These are phyloP conservation scores for Theobroma cacao DNA, from an alignment of 345 rosid genomes.

Conservation along the genomic window DNA sequence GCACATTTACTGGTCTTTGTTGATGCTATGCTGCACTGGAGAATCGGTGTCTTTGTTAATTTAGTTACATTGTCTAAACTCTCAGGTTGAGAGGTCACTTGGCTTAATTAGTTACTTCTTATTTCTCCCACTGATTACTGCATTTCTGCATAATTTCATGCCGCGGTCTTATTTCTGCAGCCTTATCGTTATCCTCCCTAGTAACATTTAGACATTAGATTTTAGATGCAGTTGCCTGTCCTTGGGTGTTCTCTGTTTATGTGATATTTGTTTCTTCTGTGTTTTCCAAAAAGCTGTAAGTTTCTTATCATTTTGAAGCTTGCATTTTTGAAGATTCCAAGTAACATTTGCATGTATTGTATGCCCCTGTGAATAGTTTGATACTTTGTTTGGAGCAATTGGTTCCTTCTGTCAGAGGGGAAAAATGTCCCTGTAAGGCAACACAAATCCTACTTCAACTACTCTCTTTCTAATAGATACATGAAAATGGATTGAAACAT, in stretches of 20 bases:
- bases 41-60: not conserved
- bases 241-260: not conserved
- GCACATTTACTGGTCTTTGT: not conserved
- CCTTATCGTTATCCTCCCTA: not conserved
- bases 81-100: not conserved
- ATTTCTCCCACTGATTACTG: not conserved
- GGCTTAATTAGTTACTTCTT: not conserved
- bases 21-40: slow-evolving; percentile 1
- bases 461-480: not conserved
- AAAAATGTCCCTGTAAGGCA: not conserved
- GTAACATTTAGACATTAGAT: not conserved
- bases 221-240: not conserved
- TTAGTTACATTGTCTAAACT: not conserved
- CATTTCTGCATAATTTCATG: not conserved
- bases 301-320: not conserved
- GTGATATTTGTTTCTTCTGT: not conserved
- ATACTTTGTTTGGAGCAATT: not conserved
- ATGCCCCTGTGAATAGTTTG: too few species aligned
- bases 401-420: not conserved
- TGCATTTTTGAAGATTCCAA: not conserved
- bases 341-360: not conserved
- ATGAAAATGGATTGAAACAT: not conserved
- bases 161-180: not conserved
- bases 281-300: not conserved
- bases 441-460: not conserved